Evolutionary conservation across 208 protist genomes (phyloP).

Genomic region (Crithidia thermophila): DNA sequence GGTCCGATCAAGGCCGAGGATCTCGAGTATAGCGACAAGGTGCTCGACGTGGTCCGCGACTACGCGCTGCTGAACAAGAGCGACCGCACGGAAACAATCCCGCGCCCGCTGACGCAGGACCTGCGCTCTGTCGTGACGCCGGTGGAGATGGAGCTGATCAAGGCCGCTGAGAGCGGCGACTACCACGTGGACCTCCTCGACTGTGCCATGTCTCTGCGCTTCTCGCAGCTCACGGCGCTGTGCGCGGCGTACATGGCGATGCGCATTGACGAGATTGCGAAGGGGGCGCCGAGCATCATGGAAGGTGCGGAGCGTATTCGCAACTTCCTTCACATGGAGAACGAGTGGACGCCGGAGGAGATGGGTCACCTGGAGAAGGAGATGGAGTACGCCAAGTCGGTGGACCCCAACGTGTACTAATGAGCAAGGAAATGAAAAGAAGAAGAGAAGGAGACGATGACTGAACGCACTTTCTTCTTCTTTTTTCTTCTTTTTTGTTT

Average conservation of each 20-base stretch:
- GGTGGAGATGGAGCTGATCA: conserved; percentile 52
- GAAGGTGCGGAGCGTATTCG: conserved; percentile 59
- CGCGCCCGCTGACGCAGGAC: conserved; percentile 41
- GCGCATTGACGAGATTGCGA: conserved; percentile 65
- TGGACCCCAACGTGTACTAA: conserved; percentile 62
- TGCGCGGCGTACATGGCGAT: conserved; percentile 58
- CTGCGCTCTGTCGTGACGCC: conserved; percentile 31
- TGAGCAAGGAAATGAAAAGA: background rate
- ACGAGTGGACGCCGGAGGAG: conserved; percentile 80
- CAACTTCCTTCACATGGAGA: conserved; percentile 61
- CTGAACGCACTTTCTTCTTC: no score
- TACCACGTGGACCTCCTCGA: conserved; percentile 54
- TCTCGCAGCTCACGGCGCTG: conserved; percentile 46
- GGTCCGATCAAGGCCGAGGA: conserved; percentile 43
- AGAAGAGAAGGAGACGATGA: no score
- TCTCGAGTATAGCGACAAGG: conserved; percentile 35
- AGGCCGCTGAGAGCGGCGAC: conserved; percentile 35
- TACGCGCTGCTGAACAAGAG: conserved; percentile 38
- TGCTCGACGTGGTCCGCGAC: conserved; percentile 37
- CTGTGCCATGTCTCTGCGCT: conserved; percentile 50
- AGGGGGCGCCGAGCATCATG: conserved; percentile 69
- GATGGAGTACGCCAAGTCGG: conserved; percentile 75
- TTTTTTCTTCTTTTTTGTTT: conserved; percentile 1
- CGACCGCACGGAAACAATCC: conserved; percentile 39
- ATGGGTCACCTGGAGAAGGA: conserved; percentile 60